Evolutionary conservation across 108 stramenopile species (phyloP).

Genomic region (Skeletonema tropicum): DNA sequence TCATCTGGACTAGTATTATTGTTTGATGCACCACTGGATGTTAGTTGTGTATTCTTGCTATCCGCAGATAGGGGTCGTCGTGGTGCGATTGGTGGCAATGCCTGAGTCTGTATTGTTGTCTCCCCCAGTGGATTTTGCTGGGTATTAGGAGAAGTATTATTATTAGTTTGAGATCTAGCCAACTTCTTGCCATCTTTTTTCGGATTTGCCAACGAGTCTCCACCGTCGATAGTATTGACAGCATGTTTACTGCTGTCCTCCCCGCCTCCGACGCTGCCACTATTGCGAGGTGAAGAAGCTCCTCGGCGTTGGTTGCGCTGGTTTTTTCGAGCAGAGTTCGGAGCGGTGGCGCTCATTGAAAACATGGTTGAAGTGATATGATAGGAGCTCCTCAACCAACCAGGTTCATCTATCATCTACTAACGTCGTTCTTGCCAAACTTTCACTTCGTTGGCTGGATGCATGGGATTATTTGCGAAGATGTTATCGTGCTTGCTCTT

Average conservation of each 20-base stretch:
- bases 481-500: too few relatives aligned
- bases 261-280: background rate
- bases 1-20: background rate
- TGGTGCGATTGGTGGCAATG: background rate
- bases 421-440: too few relatives aligned
- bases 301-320: background rate
- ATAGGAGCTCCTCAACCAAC: too few relatives aligned
- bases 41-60: background rate
- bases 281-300: background rate
- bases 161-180: background rate
- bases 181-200: background rate
- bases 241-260: background rate
- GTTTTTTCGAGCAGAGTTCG: background rate
- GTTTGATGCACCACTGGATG: background rate
- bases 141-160: background rate
- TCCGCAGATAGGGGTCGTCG: background rate
- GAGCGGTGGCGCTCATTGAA: conserved; percentile 7
- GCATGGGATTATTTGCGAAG: too few relatives aligned
- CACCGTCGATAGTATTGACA: background rate
- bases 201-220: background rate
- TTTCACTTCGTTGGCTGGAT: too few relatives aligned
- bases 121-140: background rate
- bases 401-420: too few relatives aligned
- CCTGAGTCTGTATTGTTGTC: background rate
- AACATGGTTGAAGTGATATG: background rate